Evolutionary conservation across 495 filamentous ascomycete genomes (phyloP), one percentile per base, ranked within the genome.

Genomic region (Hypoxylon fragiforme): DNA sequence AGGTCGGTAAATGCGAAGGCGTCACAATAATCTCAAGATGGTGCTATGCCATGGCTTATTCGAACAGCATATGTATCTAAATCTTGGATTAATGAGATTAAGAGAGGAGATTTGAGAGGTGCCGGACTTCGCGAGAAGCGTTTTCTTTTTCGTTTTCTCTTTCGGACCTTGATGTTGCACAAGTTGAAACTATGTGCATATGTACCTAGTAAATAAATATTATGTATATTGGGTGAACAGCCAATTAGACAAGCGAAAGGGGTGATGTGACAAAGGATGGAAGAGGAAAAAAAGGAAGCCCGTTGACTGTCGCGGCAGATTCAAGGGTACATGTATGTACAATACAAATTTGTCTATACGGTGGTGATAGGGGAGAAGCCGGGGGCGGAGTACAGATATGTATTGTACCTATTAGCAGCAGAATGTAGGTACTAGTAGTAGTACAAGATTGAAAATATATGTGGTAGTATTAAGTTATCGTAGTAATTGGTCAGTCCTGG

Each of bases 211-310:
- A n/a, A n/a, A n/a, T n/a, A 30, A 30, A 11, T 30, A 30, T 30
- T 11, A n/a, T n/a, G 26, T 11, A 52, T 36, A 35, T 56, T 22
- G 35, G 34, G 47, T 30, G 57, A 51, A 46, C 51, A 61, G 14
- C 58, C 48, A 57, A 62, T 56, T 19, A 56, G 39, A 49, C 15
- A 16, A 49, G 43, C 22, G 39, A 57, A 44, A 19, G 35, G 40
- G 34, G 22, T 3, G n/a, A 35, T 46, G 47, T 48, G 51, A 51
- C 38, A 52, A 56, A 57, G 13, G 44, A 43, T 35, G 48, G 50
- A 44, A 8, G 30, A 34, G 57, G 47, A 47, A 49, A 51, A 56
- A 47, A 47, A 51, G 58, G 58, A 51, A 56, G 52, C 55, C 53
- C 48, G 42, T 52, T 24, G 41, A 50, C 56, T 46, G 51, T 50